Base-by-base conservation (phyloP, 495 filamentous ascomycete species). In the Astrothelium macrocarpum region DNA sequence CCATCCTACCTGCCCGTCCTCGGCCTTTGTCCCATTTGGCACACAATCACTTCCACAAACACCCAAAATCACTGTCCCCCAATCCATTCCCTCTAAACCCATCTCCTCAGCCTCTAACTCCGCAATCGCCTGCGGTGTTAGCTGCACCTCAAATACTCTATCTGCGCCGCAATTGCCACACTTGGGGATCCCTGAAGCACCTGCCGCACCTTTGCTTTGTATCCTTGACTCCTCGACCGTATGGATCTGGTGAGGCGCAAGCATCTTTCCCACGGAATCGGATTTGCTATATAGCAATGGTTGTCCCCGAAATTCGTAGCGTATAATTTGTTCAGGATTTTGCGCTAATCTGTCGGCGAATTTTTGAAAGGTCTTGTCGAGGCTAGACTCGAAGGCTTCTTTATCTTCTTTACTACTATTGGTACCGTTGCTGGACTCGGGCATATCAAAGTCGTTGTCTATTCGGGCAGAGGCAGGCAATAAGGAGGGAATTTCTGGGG, bases 11-110 rank as follows among this genome's bases (percentile, higher is more conserved):
- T 76, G 73, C 0, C 76, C 80, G 18, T 71, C 76, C 20, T 68
- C 66, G 43, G 75, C 71, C n/a, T 79, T 76, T 61, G 76, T 73
- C 18, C 78, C 76, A 61, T 76, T 71, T 0, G 83, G 80, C 53
- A 77, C 79, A 74, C 90, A 95, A 71, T 93, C 85, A 68, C 72
- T 78, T 49, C 74, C 76, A 74, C 94, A 99, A 25, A 95, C 91
- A 0, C 84, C 90, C n/a, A 97, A 73, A 53, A 97, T 83, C n/a
- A 99, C 80, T 16, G 89, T 96, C 0, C 95, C 95, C 94, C 94
- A 99, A 68, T 99, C 94, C 94, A 99, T 97, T 0, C 95, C 94
- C 43, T 93, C 90, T 61, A 96, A 71, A 14, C 84, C 83, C 66
- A 83, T 77, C 63, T 90, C 85, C 20, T 90, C 90, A 7, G 81